Conservation (phyloP, 2,329 filamentous ascomycete species). For the Tolypocladium album region DNA sequence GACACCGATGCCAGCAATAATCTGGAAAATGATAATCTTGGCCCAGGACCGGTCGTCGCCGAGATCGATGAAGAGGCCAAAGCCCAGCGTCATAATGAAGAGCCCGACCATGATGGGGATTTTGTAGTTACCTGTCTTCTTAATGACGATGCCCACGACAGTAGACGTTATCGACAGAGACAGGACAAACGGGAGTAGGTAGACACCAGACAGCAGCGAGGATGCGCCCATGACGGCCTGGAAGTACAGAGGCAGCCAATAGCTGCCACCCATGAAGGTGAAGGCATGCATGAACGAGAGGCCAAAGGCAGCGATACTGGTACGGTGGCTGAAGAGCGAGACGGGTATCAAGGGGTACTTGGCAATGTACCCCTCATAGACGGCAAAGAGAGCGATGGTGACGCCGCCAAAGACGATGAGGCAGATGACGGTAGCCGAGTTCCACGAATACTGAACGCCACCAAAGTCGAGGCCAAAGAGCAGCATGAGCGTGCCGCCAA, state of each 20-base stretch:
- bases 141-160: slow-evolving; percentile 43
- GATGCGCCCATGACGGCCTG: slow-evolving; percentile 60
- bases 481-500: slow-evolving; percentile 75
- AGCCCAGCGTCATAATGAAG: slow-evolving; percentile 50
- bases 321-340: slow-evolving; percentile 54
- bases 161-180: slow-evolving; percentile 54
- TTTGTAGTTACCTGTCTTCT: slow-evolving; percentile 56
- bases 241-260: slow-evolving; percentile 80
- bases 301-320: slow-evolving; percentile 54
- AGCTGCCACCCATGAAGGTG: slow-evolving; percentile 67
- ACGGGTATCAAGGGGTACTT: slow-evolving; percentile 71
- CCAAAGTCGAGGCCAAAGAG: slow-evolving; percentile 80
- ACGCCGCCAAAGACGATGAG: slow-evolving; percentile 64
- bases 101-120: slow-evolving; percentile 49
- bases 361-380: slow-evolving; percentile 64
- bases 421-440: slow-evolving; percentile 63
- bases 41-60: slow-evolving; percentile 42
- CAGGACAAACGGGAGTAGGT: slow-evolving; percentile 60
- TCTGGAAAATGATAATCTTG: slow-evolving; percentile 50
- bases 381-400: slow-evolving; percentile 52
- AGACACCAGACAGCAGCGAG: slow-evolving; percentile 64
- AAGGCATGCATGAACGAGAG: slow-evolving; percentile 65
- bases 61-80: slow-evolving; percentile 53
- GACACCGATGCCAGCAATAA: slow-evolving; percentile 52
- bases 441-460: slow-evolving; percentile 65